Conservation (phyloP, 768 basidiomycete genomes). For the Peribolospora kevripleyi region DNA sequence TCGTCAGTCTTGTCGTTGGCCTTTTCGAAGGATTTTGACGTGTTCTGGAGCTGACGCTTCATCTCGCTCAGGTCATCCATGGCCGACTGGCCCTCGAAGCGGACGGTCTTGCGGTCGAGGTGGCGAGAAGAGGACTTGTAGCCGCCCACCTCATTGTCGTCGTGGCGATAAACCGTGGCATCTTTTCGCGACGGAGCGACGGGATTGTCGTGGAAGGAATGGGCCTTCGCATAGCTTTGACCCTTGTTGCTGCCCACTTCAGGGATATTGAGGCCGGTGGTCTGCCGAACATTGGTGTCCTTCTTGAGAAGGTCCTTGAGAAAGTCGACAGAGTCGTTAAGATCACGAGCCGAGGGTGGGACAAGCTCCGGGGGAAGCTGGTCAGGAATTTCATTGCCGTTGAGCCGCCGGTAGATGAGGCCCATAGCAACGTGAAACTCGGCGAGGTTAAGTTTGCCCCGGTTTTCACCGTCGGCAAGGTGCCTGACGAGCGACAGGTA, state of each 20-base stretch:
- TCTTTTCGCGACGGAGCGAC: constrained; percentile 45
- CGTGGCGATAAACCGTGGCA: constrained; percentile 76
- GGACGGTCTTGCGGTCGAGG: constrained; percentile 57
- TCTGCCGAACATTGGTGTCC: constrained; percentile 42
- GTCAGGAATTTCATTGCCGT: constrained; percentile 74
- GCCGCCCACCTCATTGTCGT: constrained; percentile 35
- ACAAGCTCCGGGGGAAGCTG: constrained; percentile 66
- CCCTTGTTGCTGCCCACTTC: background rate
- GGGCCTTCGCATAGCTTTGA: background rate
- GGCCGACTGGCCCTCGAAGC: constrained; percentile 34
- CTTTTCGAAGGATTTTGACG: constrained; percentile 55
- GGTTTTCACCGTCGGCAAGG: constrained; percentile 73
- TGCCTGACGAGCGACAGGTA: constrained; percentile 32
- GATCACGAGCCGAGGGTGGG: constrained; percentile 72
- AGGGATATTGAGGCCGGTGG: constrained; percentile 23
- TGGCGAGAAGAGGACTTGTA: constrained; percentile 67
- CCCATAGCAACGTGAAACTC: constrained; percentile 99
- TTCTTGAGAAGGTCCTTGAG: constrained; percentile 67
- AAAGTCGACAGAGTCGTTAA: constrained; percentile 69
- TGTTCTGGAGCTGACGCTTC: constrained; percentile 55
- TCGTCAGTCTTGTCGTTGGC: constrained; percentile 46
- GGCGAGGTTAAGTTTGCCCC: constrained; percentile 78
- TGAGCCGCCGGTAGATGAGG: constrained; percentile 79
- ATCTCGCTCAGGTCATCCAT: constrained; percentile 54
- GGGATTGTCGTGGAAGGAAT: constrained; percentile 17